Conservation (phyloP, 2,329 filamentous ascomycete genomes). For the Nemania sp. region DNA sequence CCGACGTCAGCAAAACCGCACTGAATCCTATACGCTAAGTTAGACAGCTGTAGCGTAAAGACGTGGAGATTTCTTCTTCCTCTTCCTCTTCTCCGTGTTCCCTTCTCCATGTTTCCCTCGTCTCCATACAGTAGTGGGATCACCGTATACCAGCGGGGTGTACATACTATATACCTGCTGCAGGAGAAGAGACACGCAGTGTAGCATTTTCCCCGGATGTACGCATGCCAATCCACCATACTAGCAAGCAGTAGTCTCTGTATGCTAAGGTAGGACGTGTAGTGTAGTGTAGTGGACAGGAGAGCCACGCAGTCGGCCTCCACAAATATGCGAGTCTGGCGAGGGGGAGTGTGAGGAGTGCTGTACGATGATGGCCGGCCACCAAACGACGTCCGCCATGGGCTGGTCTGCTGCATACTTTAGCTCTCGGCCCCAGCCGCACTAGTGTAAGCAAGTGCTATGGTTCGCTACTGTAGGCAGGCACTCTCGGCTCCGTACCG, state of each 20-base stretch:
- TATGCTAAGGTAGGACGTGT: too few relatives aligned
- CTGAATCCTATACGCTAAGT: background rate
- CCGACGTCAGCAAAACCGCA: background rate
- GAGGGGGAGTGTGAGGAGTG: too few relatives aligned
- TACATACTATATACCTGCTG: background rate
- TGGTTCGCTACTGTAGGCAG: background rate
- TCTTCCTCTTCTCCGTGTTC: too few relatives aligned
- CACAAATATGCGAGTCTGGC: slow-evolving; percentile 11
- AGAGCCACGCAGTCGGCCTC: slow-evolving; percentile 6
- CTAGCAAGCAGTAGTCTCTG: too few relatives aligned
- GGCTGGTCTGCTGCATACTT: background rate
- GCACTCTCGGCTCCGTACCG: too few relatives aligned
- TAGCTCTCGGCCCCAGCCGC: background rate
- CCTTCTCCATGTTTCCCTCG: slow-evolving; percentile 5
- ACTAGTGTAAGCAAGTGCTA: background rate
- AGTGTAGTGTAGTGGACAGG: too few relatives aligned
- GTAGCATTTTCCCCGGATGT: slow-evolving; percentile 20
- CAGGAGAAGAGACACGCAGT: background rate
- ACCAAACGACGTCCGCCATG: too few relatives aligned
- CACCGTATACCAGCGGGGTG: background rate
- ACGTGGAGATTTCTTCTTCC: too few relatives aligned
- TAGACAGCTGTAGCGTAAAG: too few relatives aligned
- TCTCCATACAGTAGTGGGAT: slow-evolving; percentile 10
- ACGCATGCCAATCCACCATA: background rate
- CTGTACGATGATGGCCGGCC: too few relatives aligned